phyloP scores from a whole-genome alignment of 2,329 filamentous ascomycete species.

The Niveomyces coronatus region DNA sequence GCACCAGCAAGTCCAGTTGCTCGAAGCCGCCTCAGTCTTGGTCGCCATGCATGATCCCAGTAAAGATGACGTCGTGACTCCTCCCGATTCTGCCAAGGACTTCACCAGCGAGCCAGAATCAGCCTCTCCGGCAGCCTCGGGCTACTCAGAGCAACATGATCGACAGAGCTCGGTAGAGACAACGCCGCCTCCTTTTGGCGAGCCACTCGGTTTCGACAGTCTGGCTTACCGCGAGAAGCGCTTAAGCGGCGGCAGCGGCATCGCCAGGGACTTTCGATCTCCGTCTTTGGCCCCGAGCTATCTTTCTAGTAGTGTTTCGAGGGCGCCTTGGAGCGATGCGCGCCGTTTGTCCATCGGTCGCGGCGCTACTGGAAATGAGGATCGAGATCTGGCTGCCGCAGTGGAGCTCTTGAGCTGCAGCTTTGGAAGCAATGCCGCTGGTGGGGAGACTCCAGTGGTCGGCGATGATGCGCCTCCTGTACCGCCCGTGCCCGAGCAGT shows the following conservation, averaged over 20 bases:
- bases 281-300: slow-evolving; percentile 39
- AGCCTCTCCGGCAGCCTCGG: slow-evolving; percentile 67
- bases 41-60: slow-evolving; percentile 67
- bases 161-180: slow-evolving; percentile 81
- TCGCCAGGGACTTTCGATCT: slow-evolving; percentile 77
- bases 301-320: slow-evolving; percentile 26
- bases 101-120: slow-evolving; percentile 74
- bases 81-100: slow-evolving; percentile 55
- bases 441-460: slow-evolving; percentile 51
- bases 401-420: slow-evolving; percentile 87
- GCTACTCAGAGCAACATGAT: slow-evolving; percentile 68
- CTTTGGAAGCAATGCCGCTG: slow-evolving; percentile 68
- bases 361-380: slow-evolving; percentile 67
- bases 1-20: slow-evolving; percentile 95
- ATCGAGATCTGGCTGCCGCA: slow-evolving; percentile 79
- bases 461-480: slow-evolving; percentile 74
- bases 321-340: slow-evolving; percentile 50
- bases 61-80: slow-evolving; percentile 43
- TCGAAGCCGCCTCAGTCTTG: slow-evolving; percentile 93
- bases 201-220: slow-evolving; percentile 47
- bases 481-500: slow-evolving; percentile 74
- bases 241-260: slow-evolving; percentile 45
- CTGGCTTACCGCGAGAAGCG: slow-evolving; percentile 46
- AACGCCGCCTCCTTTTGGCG: slow-evolving; percentile 73
- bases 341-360: slow-evolving; percentile 68